These are phyloP conservation scores for Spathaspora sp. DNA, from an alignment of 805 yeast species.

Conservation along the genomic window DNA sequence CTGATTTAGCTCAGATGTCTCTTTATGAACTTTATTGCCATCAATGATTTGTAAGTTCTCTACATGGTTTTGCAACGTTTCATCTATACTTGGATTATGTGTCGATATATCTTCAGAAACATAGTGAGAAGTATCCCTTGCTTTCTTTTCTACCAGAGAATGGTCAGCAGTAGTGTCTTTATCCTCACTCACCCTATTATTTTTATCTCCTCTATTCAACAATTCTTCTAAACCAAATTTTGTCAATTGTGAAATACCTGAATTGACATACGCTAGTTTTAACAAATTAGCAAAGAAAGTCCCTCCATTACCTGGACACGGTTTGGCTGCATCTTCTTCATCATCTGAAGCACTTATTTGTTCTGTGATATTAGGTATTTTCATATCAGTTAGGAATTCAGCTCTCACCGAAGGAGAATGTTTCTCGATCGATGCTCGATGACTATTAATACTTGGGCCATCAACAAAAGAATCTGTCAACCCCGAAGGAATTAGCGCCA, in stretches of 20 bases:
- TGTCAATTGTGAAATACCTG: slow-evolving; percentile 16
- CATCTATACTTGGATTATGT: not conserved
- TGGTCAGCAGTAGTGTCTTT: no score
- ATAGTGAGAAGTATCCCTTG: no score
- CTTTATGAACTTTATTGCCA: not conserved
- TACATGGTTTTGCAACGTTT: not conserved
- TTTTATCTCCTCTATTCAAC: not conserved
- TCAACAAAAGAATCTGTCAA: not conserved
- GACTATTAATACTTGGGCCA: not conserved
- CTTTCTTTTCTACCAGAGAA: not conserved
- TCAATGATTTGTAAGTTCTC: not conserved
- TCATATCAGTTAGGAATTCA: not conserved
- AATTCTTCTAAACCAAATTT: slow-evolving; percentile 3
- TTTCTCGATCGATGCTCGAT: not conserved
- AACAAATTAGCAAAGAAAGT: slow-evolving; percentile 25
- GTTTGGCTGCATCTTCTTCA: slow-evolving; percentile 27
- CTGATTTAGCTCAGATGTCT: not conserved
- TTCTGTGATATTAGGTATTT: not conserved
- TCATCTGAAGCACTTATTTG: not conserved
- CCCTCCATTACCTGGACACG: slow-evolving; percentile 20
- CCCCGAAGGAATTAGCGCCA: not conserved
- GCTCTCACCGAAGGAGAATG: not conserved
- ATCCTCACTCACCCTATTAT: not conserved
- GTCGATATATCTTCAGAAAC: not conserved
- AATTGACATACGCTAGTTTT: slow-evolving; percentile 25